Evolutionary conservation across 441 rosid species (phyloP), one percentile per base, ranked within the genome.

Genomic region (Brassica hybrid): DNA sequence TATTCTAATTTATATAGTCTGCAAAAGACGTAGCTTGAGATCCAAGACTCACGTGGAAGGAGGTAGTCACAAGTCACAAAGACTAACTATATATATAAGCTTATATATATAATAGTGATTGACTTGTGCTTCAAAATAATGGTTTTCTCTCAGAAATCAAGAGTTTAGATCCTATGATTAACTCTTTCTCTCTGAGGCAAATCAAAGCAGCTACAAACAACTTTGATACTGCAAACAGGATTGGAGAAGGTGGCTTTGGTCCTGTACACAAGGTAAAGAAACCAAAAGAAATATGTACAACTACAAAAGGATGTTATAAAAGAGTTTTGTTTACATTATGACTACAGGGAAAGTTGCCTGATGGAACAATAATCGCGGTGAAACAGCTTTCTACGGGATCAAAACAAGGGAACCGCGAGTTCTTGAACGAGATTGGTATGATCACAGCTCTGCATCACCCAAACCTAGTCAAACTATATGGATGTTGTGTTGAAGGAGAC

Each of bases 241-340:
- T 93, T 12, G 98, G 98, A 32, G 97, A 93, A 83, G 98, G 98
- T 38, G 98, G 98, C 4, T 93, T 93, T 43, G 95, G 97, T 1
- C 88, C 94, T 17, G 94, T 93, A 7, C 89, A 81, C 84, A 89
- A 88, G 93, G 96, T 92, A 71, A 73, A 27, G 16, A 67, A 12
- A 7, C 45, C 9, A 6, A 43, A 7, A 41, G 45, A 65, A 67
- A 75, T 3, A 56, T 57, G n/a, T 41, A 74, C 70, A 66, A 21
- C 36, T 21, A n/a, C 4, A 3, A 21, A 43, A 13, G 3, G 16
- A 5, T 17, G n/a, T n/a, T n/a, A n/a, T n/a, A n/a, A n/a, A n/a
- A n/a, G 25, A 14, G 11, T 43, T 10, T 25, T 4, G 18, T 59
- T 61, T 38, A 13, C 16, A 12, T 25, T 3, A 14, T 69, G 56